A percentile compares a stretch with the other conserved stretches of the same genome.
phyloP scores from a whole-genome alignment of 352 stramenopile genomes.

The Peronospora belbahrii region DNA sequence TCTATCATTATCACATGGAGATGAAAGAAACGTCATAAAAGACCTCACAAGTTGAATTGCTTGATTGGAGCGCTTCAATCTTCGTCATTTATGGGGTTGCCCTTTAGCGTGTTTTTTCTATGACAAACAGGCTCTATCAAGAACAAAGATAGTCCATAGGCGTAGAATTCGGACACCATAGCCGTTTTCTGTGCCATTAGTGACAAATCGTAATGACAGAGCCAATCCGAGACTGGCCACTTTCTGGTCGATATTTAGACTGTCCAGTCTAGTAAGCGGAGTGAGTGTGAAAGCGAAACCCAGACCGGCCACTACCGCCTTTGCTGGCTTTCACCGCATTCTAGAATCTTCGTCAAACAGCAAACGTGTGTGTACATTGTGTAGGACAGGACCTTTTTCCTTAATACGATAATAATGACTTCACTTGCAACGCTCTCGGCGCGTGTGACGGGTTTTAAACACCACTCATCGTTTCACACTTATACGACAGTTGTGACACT shows the following conservation, averaged over 20 bases:
- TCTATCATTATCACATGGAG: too few species aligned
- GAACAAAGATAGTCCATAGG: background rate
- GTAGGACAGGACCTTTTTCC: background rate
- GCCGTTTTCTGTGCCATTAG: too few species aligned
- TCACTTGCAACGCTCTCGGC: conserved; percentile 29
- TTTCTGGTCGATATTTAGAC: conserved; percentile 18
- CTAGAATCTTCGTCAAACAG: conserved; percentile 19
- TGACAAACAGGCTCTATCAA: too few species aligned
- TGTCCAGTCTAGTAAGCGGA: too few species aligned
- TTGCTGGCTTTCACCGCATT: conserved; percentile 17
- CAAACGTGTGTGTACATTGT: background rate
- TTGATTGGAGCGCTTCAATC: too few species aligned
- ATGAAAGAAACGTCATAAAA: too few species aligned
- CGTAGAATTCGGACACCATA: conserved; percentile 12
- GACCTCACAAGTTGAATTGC: too few species aligned
- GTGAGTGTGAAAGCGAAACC: conserved; percentile 8
- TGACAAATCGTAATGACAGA: conserved; percentile 8
- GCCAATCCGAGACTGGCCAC: conserved; percentile 14
- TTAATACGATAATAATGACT: conserved; percentile 2
- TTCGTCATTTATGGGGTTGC: too few species aligned
- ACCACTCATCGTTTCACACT: conserved; percentile 26
- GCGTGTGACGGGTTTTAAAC: conserved; percentile 40
- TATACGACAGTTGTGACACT: conserved; percentile 43
- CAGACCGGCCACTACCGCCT: background rate
- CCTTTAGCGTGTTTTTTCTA: too few species aligned